Percentiles rank a stretch among this genome's conserved stretches.
Evolutionary conservation across 345 rosid species (phyloP).

Genomic region (Rubroshorea leprosula): DNA sequence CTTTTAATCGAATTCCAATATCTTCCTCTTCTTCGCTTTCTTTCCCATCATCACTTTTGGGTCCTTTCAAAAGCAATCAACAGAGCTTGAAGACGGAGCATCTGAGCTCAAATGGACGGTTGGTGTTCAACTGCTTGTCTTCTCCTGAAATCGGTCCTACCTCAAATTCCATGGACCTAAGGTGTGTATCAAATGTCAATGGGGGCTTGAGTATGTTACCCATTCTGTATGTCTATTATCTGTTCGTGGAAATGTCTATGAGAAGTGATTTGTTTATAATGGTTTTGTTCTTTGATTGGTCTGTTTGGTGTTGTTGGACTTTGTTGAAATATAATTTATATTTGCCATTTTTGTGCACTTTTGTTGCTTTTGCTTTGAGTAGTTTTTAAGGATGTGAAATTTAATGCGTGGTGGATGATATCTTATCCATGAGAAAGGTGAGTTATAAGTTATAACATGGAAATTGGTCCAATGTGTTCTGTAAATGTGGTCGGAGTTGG

Average conservation of each 20-base stretch:
- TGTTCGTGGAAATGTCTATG: conserved; percentile 44
- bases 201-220: neutral
- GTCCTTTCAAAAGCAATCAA: conserved; percentile 23
- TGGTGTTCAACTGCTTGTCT: conserved; percentile 41
- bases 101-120: conserved; percentile 27
- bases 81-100: conserved; percentile 17
- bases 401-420: too few relatives aligned
- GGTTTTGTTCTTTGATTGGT: neutral
- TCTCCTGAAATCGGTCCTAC: conserved; percentile 41
- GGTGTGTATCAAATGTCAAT: conserved; percentile 24
- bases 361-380: too few relatives aligned
- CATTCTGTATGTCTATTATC: neutral
- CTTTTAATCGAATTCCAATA: conserved; percentile 8
- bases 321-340: neutral
- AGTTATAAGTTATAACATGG: too few relatives aligned
- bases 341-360: too few relatives aligned
- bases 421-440: too few relatives aligned
- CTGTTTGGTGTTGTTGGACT: neutral
- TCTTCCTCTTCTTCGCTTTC: conserved; percentile 5
- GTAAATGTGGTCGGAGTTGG: too few relatives aligned
- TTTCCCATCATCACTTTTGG: conserved; percentile 27
- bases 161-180: conserved; percentile 40
- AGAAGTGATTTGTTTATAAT: conserved; percentile 11
- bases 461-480: too few relatives aligned
- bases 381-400: too few relatives aligned